These are phyloP conservation scores for Pelargonium hybrid DNA, from an alignment of 441 rosid species.

Conservation along the genomic window DNA sequence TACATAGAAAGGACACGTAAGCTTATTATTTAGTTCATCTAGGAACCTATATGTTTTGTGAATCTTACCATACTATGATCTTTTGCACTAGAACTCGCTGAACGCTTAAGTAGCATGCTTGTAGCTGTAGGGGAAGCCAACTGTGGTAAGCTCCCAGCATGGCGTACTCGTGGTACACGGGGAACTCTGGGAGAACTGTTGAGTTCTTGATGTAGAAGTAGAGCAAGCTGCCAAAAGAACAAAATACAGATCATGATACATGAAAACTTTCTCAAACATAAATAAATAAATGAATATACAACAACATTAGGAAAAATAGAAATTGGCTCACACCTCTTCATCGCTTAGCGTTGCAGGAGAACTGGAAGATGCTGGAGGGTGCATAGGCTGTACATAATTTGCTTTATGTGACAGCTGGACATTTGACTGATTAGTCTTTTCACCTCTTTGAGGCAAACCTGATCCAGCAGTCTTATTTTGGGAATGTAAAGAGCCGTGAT, in stretches of 20 bases:
- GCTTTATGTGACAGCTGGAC: constrained; percentile 36
- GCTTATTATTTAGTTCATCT: not conserved
- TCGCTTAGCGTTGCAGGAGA: constrained; percentile 55
- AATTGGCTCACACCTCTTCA: constrained; percentile 63
- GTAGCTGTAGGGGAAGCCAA: constrained; percentile 58
- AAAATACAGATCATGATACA: not conserved
- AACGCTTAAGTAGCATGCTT: constrained; percentile 51
- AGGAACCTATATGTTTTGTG: not conserved
- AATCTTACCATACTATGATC: constrained; percentile 56
- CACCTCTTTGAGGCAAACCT: constrained; percentile 41
- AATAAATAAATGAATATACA: not conserved
- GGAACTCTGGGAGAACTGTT: constrained; percentile 97
- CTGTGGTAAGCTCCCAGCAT: constrained; percentile 74
- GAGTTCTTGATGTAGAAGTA: constrained; percentile 96
- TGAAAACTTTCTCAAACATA: not conserved
- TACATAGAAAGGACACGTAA: constrained; percentile 4
- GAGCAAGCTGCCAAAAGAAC: constrained; percentile 55
- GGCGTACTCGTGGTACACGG: constrained; percentile 86
- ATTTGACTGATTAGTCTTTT: constrained; percentile 41
- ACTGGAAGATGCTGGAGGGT: constrained; percentile 32
- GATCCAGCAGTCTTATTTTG: constrained; percentile 34
- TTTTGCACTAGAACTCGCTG: constrained; percentile 66
- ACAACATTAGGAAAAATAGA: constrained; percentile 1
- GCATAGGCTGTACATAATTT: constrained; percentile 34
- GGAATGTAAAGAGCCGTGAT: constrained; percentile 25